Evolutionary conservation across 768 basidiomycete species (phyloP), one percentile per base, ranked within the genome.

Genomic region (Candolleomyces aberdarensis): DNA sequence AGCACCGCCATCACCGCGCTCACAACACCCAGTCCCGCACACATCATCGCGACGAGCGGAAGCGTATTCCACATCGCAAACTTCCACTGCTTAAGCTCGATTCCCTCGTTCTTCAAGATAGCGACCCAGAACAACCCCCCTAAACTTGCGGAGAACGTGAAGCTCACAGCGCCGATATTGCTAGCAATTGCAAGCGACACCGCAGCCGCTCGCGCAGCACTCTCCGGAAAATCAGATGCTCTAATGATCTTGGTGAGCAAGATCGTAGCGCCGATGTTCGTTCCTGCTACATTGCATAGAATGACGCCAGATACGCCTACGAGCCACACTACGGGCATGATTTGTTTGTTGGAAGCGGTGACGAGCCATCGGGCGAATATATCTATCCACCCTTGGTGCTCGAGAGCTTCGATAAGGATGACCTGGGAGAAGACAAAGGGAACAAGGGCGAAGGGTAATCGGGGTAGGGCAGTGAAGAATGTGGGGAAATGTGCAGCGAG

Each of bases 351-450:
- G 0, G 78, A 78, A n/a, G 73, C 87, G 68, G 65, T 77, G 56
- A 77, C 69, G 36, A 88, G 78, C 91, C 92, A 92, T 22, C 58
- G 57, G 17, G 86, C 88, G 69, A 96, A 96, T 22, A 95, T 80
- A 11, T 85, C 79, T 8, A 96, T 92, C 94, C 96, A 98, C 29
- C 94, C 94, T 60, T 88, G 86, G 62, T 85, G 80, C 13, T 86
- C 80, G 6, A 98, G 81, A 0, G 82, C 91, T 69, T 96, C 90
- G 61, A 96, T 92, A 59, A 98, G 84, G 65, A 98, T 92, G 76
- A 98, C 98, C 74, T 96, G 94, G 0, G 90, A 88, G 69, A 98
- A 94, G 0, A 94, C 92, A 69, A 98, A 98, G 0, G 93, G 93
- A 14, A 97, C 77, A 6, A 97, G 84, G 13, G 85, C 81, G 61